Evolutionary conservation across 805 yeast species (phyloP).

Genomic region (Teunomyces aglyptinius): DNA sequence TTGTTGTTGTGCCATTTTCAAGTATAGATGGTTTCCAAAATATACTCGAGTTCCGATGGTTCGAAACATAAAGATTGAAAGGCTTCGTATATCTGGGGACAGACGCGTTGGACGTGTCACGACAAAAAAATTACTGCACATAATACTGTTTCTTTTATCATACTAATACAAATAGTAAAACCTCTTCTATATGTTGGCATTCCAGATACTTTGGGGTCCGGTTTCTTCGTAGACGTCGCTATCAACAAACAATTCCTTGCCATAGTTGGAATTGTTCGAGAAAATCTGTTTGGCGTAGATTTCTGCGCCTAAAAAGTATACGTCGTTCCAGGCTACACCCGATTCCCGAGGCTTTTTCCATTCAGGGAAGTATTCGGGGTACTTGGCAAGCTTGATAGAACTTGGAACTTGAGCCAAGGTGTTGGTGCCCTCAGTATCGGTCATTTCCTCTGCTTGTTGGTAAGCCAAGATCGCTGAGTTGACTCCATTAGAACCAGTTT

Average conservation of each 20-base stretch:
- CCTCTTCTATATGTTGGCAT: slow-evolving; percentile 25
- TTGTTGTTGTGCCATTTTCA: slow-evolving; percentile 26
- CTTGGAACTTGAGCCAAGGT: slow-evolving; percentile 69
- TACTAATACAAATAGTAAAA: slow-evolving; percentile 4
- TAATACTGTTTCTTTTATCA: not conserved
- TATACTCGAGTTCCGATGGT: slow-evolving; percentile 1
- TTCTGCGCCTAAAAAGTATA: slow-evolving; percentile 81
- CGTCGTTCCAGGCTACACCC: slow-evolving; percentile 67
- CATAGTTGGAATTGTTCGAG: slow-evolving; percentile 52
- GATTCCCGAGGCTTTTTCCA: slow-evolving; percentile 66
- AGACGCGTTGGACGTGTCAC: slow-evolving; percentile 3
- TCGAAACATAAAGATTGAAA: not conserved
- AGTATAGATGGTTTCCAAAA: not conserved
- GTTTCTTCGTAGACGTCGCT: slow-evolving; percentile 68
- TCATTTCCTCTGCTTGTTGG: slow-evolving; percentile 41
- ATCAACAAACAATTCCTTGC: slow-evolving; percentile 62
- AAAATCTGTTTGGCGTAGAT: slow-evolving; percentile 85
- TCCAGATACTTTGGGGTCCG: slow-evolving; percentile 88
- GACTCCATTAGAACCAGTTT: slow-evolving; percentile 24
- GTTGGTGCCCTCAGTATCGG: slow-evolving; percentile 24
- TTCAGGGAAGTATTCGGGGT: slow-evolving; percentile 91
- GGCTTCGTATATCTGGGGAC: not conserved
- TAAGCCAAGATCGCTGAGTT: slow-evolving; percentile 41
- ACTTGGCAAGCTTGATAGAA: slow-evolving; percentile 62
- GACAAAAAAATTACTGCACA: not conserved